Percentiles rank a stretch among this genome's conserved stretches.
These are phyloP conservation scores for Magnaporthales sp. DNA, from an alignment of 2,329 filamentous ascomycete species.

Conservation along the genomic window DNA sequence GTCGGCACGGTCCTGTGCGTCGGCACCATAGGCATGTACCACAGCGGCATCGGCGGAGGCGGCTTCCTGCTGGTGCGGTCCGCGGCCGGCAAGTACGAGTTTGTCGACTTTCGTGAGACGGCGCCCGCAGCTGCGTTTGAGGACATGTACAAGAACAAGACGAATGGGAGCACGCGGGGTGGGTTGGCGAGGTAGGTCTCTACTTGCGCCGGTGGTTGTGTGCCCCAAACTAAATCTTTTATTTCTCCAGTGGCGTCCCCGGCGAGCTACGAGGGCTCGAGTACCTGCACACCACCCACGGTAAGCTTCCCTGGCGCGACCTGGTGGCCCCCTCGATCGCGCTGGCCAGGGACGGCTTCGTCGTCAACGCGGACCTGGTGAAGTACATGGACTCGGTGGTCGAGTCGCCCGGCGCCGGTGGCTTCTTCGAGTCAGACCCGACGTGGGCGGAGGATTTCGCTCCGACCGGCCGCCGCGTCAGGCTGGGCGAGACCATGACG, in stretches of 20 bases:
- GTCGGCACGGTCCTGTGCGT: conserved; percentile 58
- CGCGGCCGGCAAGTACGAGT: conserved; percentile 61
- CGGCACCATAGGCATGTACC: conserved; percentile 56
- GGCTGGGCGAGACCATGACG: conserved; percentile 65
- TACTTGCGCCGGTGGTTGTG: conserved; percentile 8
- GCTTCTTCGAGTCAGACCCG: conserved; percentile 63
- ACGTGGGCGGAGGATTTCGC: conserved; percentile 81
- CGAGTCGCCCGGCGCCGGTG: conserved; percentile 29
- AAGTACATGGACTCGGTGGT: conserved; percentile 52
- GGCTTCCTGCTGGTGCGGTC: conserved; percentile 69
- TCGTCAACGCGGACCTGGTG: conserved; percentile 61
- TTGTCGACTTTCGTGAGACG: conserved; percentile 77
- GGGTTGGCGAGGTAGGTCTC: conserved; percentile 60
- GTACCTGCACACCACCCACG: conserved; percentile 62
- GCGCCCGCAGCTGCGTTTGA: conserved; percentile 71
- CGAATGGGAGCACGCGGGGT: conserved; percentile 52
- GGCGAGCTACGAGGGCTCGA: conserved; percentile 67
- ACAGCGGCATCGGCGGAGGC: conserved; percentile 66
- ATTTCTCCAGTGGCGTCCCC: conserved; percentile 46
- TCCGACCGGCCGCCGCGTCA: conserved; percentile 57
- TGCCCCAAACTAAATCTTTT: no score
- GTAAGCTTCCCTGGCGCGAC: conserved; percentile 52
- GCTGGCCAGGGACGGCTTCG: conserved; percentile 65
- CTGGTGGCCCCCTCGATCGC: conserved; percentile 64
- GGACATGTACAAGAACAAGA: conserved; percentile 72